A percentile compares a stretch with the other conserved stretches of the same genome.
Conservation (phyloP, 2,329 filamentous ascomycete genomes). For the Alternaria viburni region DNA sequence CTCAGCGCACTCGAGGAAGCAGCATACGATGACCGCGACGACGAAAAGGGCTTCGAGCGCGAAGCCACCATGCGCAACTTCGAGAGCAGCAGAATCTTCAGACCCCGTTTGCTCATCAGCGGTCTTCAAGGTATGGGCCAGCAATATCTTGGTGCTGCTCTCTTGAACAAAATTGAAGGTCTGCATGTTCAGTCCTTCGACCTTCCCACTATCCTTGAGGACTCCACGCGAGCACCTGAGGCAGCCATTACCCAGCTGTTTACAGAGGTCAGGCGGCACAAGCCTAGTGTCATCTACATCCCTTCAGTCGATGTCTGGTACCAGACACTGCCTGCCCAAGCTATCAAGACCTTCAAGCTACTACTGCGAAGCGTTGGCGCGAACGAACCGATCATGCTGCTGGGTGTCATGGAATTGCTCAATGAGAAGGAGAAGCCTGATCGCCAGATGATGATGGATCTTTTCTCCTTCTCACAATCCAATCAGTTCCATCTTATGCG, state of each 20-base stretch:
- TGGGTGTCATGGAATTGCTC: conserved; percentile 81
- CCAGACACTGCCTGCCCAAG: conserved; percentile 66
- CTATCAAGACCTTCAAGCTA: conserved; percentile 80
- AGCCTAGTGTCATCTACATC: conserved; percentile 94
- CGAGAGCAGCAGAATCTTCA: conserved; percentile 84
- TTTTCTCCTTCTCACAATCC: conserved; percentile 85
- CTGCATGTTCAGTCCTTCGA: conserved; percentile 96
- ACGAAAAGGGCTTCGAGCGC: conserved; percentile 81
- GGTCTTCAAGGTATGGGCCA: conserved; percentile 93
- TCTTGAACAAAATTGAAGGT: conserved; percentile 90
- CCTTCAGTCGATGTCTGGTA: conserved; percentile 92
- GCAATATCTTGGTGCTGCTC: conserved; percentile 81
- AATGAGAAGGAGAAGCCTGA: conserved; percentile 64
- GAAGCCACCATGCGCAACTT: conserved; percentile 77
- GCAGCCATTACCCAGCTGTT: conserved; percentile 90
- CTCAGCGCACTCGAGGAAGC: conserved; percentile 92
- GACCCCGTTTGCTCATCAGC: conserved; percentile 82
- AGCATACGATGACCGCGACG: conserved; percentile 85
- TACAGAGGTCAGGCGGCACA: conserved; percentile 89
- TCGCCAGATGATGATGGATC: conserved; percentile 69
- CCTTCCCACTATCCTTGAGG: conserved; percentile 82
- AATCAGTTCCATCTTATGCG: conserved; percentile 75
- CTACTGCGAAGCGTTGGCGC: conserved; percentile 84
- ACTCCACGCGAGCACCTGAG: conserved; percentile 80
- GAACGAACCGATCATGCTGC: conserved; percentile 84